These are phyloP conservation scores for Coemansia reversa DNA, from an alignment of 192 early-diverging fungal genomes.

Conservation along the genomic window DNA sequence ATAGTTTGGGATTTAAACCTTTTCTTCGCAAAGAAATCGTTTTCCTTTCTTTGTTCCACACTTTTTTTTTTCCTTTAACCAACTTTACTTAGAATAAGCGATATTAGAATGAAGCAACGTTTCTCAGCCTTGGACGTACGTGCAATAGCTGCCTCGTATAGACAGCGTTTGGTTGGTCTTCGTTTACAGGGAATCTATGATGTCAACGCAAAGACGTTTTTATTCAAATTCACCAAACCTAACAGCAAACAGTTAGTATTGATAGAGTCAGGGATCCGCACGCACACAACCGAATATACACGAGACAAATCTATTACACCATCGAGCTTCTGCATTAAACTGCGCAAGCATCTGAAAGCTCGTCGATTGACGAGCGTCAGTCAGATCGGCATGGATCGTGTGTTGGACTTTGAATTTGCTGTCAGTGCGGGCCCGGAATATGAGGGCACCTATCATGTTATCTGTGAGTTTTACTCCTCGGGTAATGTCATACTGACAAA, in stretches of 20 bases:
- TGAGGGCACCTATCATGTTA: slow-evolving; percentile 66
- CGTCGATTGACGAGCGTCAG: slow-evolving; percentile 72
- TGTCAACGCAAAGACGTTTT: slow-evolving; percentile 81
- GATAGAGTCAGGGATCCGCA: slow-evolving; percentile 89
- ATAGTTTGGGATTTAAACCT: too few relatives aligned
- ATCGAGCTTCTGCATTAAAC: slow-evolving; percentile 83
- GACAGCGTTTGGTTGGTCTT: slow-evolving; percentile 69
- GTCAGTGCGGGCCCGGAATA: slow-evolving; percentile 31
- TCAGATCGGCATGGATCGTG: slow-evolving; percentile 89
- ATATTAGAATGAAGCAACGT: slow-evolving; percentile 71
- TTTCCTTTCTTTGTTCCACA: slow-evolving; percentile 1
- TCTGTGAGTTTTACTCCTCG: slow-evolving; percentile 77
- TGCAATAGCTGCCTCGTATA: slow-evolving; percentile 72
- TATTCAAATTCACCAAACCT: slow-evolving; percentile 92
- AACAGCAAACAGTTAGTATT: slow-evolving; percentile 85
- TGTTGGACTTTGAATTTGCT: slow-evolving; percentile 92
- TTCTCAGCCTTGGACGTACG: slow-evolving; percentile 89
- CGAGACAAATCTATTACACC: slow-evolving; percentile 87
- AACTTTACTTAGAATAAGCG: slow-evolving; percentile 61
- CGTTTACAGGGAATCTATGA: slow-evolving; percentile 97
- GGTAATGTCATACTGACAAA: slow-evolving; percentile 97
- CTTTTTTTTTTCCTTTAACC: slow-evolving; percentile 3
- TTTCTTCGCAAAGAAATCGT: too few relatives aligned
- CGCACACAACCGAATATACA: slow-evolving; percentile 87
- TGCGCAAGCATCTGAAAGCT: slow-evolving; percentile 90